A percentile compares a stretch with the other conserved stretches of the same genome.
Evolutionary conservation across 2,329 filamentous ascomycete genomes (phyloP).

Genomic region (Hypoxylon sp.): DNA sequence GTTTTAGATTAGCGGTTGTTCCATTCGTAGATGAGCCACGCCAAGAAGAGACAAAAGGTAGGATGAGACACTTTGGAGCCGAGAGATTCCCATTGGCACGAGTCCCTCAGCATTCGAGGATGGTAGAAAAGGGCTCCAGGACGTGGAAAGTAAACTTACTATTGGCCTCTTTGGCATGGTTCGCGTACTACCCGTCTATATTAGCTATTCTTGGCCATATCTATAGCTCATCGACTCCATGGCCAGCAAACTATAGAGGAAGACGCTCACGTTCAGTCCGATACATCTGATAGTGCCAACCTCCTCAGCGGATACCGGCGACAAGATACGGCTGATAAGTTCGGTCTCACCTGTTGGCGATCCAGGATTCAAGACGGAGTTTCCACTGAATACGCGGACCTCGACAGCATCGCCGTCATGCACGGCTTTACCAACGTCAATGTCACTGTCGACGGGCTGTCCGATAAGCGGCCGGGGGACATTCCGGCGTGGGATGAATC

Average conservation of each 20-base stretch:
- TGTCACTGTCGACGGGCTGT: conserved; percentile 65
- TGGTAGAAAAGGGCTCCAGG: not conserved
- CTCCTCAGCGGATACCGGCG: conserved; percentile 64
- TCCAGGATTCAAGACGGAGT: conserved; percentile 70
- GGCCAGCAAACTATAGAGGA: not conserved
- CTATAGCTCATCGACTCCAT: not conserved
- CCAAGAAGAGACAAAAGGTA: not conserved
- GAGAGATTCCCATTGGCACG: conserved; percentile 7
- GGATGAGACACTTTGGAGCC: conserved; percentile 1
- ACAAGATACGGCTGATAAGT: conserved; percentile 65
- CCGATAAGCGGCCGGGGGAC: conserved; percentile 62
- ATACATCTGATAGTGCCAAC: conserved; percentile 72
- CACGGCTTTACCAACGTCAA: conserved; percentile 72
- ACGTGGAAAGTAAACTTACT: conserved; percentile 7
- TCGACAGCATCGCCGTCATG: conserved; percentile 69
- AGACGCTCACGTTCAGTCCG: conserved; percentile 65
- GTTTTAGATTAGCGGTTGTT: conserved; percentile 20
- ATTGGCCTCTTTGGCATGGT: conserved; percentile 64
- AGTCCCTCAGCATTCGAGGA: not conserved
- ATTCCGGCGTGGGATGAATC: conserved; percentile 69
- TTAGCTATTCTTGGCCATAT: conserved; percentile 8
- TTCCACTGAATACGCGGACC: conserved; percentile 70
- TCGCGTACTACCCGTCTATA: conserved; percentile 52
- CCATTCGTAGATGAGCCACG: conserved; percentile 7
- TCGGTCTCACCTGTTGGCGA: conserved; percentile 61